Percentiles rank a stretch among this genome's conserved stretches.
phyloP scores from a whole-genome alignment of 306 rosid species.

The Echinosophora koreensis region DNA sequence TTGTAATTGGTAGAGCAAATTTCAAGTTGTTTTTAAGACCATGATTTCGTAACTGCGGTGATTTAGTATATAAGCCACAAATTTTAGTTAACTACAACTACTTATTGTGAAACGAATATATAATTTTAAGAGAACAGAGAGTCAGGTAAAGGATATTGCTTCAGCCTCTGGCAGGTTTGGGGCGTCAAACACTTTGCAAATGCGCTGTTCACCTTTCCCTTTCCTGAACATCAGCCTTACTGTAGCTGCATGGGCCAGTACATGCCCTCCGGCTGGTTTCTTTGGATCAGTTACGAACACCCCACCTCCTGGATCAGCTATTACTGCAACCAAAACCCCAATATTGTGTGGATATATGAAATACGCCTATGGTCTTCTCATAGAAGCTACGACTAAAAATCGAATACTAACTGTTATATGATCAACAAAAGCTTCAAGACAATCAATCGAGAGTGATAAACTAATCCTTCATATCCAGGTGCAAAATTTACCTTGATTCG shows the following conservation, averaged over 20 bases:
- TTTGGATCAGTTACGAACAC: constrained; percentile 92
- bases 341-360: constrained; percentile 9
- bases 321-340: constrained; percentile 69
- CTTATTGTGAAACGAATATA: constrained; percentile 4
- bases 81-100: constrained; percentile 5
- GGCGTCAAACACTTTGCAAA: constrained; percentile 94
- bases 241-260: constrained; percentile 95
- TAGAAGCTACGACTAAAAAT: not conserved
- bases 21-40: constrained; percentile 28
- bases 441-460: not conserved
- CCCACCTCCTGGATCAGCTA: constrained; percentile 96
- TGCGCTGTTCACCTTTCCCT: constrained; percentile 97
- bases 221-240: constrained; percentile 91
- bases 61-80: constrained; percentile 23
- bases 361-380: not conserved
- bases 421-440: constrained; percentile 24
- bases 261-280: constrained; percentile 98
- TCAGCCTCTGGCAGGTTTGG: constrained; percentile 97
- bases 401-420: not conserved
- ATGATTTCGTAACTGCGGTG: not conserved
- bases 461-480: not conserved
- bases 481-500: constrained; percentile 80
- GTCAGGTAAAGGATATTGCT: constrained; percentile 87
- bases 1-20: constrained; percentile 1
- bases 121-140: not conserved